Conservation (phyloP, 139 green algal species). For the Haematococcus lacustris region DNA sequence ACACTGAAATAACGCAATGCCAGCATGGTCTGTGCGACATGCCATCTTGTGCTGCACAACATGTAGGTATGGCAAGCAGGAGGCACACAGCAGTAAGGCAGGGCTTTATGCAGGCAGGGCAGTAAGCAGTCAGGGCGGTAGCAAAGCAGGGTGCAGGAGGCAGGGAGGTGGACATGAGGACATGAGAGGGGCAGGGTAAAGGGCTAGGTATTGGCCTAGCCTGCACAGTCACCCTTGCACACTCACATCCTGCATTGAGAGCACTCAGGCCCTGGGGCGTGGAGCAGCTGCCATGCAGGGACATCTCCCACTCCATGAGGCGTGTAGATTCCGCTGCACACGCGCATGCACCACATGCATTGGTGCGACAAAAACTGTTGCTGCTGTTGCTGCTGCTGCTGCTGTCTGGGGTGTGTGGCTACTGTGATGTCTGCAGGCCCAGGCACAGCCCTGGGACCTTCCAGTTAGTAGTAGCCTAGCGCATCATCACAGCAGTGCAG, state of each 20-base stretch:
- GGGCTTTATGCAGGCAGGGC: too few species aligned
- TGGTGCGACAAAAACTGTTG: not conserved
- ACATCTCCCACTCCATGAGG: constrained; percentile 47
- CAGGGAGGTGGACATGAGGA: too few species aligned
- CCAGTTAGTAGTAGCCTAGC: not conserved
- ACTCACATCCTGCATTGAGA: constrained; percentile 21
- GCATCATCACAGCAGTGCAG: not conserved
- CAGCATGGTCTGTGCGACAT: too few species aligned
- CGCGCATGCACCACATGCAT: not conserved
- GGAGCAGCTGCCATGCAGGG: constrained; percentile 45
- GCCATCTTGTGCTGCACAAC: too few species aligned
- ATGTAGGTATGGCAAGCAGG: too few species aligned
- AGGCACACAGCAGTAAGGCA: too few species aligned
- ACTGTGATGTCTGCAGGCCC: not conserved
- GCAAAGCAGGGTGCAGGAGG: too few species aligned
- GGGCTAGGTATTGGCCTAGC: too few species aligned
- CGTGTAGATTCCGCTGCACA: constrained; percentile 45
- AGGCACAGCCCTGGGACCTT: not conserved
- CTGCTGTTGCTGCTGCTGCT: not conserved
- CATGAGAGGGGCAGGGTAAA: too few species aligned
- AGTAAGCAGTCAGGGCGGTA: too few species aligned
- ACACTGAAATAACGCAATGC: too few species aligned
- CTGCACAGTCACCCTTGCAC: too few species aligned
- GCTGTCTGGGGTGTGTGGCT: not conserved
- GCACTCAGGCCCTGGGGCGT: constrained; percentile 29